Conservation (phyloP, 768 basidiomycete genomes). For the Boletus barrowsii region DNA sequence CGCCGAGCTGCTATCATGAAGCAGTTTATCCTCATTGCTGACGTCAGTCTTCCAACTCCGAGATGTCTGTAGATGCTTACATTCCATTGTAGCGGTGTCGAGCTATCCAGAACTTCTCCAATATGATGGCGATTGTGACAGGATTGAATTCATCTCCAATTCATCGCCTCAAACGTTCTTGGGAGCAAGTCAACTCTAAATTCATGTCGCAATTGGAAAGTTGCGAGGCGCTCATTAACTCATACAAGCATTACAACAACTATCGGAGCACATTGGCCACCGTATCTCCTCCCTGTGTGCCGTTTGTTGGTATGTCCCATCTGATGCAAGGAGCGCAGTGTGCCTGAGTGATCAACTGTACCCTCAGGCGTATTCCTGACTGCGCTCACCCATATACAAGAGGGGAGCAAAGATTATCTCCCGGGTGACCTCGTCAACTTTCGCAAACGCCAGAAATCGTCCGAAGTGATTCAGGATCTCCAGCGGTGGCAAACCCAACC, state of each 20-base stretch:
- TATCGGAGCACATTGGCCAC: conserved; percentile 54
- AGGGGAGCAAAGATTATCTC: conserved; percentile 53
- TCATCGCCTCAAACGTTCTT: conserved; percentile 61
- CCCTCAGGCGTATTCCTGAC: conserved; percentile 55
- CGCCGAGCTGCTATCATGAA: conserved; percentile 60
- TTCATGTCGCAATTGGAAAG: conserved; percentile 47
- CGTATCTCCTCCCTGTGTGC: conserved; percentile 63
- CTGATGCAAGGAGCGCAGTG: neutral
- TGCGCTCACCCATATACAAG: conserved; percentile 58
- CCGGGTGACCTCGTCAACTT: conserved; percentile 53
- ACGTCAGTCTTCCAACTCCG: conserved; percentile 40
- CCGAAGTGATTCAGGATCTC: conserved; percentile 57
- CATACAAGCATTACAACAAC: conserved; percentile 65
- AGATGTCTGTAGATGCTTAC: conserved; percentile 1
- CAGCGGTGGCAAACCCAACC: conserved; percentile 53
- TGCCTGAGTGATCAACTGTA: conserved; percentile 1
- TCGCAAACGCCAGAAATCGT: conserved; percentile 50
- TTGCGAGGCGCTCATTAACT: conserved; percentile 58
- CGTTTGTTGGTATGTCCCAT: conserved; percentile 56
- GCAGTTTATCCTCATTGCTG: conserved; percentile 64
- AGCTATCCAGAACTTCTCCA: conserved; percentile 63
- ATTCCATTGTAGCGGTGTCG: conserved; percentile 49
- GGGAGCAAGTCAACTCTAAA: conserved; percentile 53
- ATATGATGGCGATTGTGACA: conserved; percentile 65
- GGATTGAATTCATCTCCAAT: conserved; percentile 67